These are phyloP conservation scores for Fistulifera solaris DNA, from an alignment of 108 stramenopile genomes.

Conservation along the genomic window DNA sequence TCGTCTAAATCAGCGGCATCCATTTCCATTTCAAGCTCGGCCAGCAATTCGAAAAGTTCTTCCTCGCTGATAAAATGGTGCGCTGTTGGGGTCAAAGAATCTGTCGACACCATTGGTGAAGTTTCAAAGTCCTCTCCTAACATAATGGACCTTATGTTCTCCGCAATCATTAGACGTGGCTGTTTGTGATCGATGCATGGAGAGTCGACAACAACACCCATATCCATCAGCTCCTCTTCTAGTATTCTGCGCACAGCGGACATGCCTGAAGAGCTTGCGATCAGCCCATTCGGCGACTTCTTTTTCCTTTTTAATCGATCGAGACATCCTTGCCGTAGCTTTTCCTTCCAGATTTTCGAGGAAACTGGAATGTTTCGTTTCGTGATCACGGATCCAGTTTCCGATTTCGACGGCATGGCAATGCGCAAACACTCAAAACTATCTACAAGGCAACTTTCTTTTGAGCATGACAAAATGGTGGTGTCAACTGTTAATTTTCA, in stretches of 20 bases:
- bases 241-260: neutral
- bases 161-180: neutral
- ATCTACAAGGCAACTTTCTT: too few species aligned
- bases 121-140: too few species aligned
- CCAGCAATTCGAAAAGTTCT: constrained; percentile 1
- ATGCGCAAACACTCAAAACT: too few species aligned
- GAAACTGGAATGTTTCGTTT: too few species aligned
- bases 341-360: neutral
- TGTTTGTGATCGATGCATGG: neutral
- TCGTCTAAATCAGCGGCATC: neutral
- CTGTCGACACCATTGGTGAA: too few species aligned
- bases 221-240: neutral
- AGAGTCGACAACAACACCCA: neutral
- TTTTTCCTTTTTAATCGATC: neutral
- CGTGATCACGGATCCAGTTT: too few species aligned
- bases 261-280: neutral
- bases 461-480: too few species aligned
- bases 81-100: too few species aligned
- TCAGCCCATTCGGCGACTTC: too few species aligned
- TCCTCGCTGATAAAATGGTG: constrained; percentile 1
- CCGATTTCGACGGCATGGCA: too few species aligned
- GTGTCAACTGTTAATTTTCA: too few species aligned
- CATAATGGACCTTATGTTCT: neutral
- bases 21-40: constrained; percentile 2
- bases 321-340: constrained; percentile 1